Evolutionary conservation across 1,284 basidiomycete species (phyloP), one percentile per base, ranked within the genome.

Genomic region (Abortiporus biennis): DNA sequence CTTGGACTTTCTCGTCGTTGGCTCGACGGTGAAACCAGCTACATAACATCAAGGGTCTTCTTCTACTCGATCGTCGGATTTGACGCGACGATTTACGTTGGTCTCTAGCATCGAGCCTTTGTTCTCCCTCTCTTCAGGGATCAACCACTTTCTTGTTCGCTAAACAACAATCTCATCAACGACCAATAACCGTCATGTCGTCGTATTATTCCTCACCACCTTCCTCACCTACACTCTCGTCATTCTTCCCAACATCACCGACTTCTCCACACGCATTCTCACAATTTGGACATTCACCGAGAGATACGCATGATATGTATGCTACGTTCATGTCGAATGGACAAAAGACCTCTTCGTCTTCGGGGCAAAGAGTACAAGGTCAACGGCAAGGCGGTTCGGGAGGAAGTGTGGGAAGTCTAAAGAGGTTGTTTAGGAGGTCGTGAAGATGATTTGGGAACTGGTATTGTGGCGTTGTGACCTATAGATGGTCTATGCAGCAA

Each of bases 251-350:
- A 15, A 56, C 50, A 6, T 59, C 55, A 3, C 63, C 65, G 38
- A 50, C 61, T 29, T 56, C 60, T 8, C 63, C 66, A 17, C 78
- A 84, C 52, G 78, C 80, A 12, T 85, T 86, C 64, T 58, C 71
- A 22, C 56, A 69, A 34, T 72, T 85, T 53, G 73, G 80, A 57
- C 74, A 78, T 60, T 74, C 78, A 47, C 84, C 83, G 40, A 77
- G 84, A 46, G 78, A 81, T 53, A 57, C 67, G 15, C 78, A 85
- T 55, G 61, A 65, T 47, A 80, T 83, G 76, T 85, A 78, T 62
- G 70, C 80, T 30, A 66, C 76, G 12, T 69, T 83, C 50, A 59
- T n/a, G 71, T 39, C 53, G 66, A 6, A 62, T 67, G 40, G 47
- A 46, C 38, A 40, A 45, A 42, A 21, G n/a, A 15, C 29, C 20